Conservation (phyloP, 768 basidiomycete genomes). For the Macrolepiota fuliginosa region DNA sequence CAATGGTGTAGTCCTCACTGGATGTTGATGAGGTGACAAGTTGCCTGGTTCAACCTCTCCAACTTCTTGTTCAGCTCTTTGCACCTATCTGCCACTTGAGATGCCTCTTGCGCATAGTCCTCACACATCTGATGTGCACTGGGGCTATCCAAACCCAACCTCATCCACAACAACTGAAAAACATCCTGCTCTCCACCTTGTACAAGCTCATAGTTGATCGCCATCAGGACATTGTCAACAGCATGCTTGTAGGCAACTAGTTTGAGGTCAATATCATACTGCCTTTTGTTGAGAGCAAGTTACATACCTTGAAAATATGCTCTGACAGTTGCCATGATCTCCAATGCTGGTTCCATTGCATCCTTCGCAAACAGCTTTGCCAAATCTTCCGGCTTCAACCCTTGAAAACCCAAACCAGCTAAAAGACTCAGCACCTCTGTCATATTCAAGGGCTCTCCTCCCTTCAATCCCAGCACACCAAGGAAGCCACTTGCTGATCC, state of each 20-base stretch:
- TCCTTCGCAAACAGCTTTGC: conserved; percentile 50
- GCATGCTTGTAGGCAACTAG: conserved; percentile 57
- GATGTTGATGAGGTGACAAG: neutral
- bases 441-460: conserved; percentile 1
- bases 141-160: conserved; percentile 49
- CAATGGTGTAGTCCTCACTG: too few relatives aligned
- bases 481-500: too few relatives aligned
- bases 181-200: conserved; percentile 48
- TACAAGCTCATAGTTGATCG: conserved; percentile 55
- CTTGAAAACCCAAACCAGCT: conserved; percentile 35
- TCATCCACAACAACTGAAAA: conserved; percentile 40
- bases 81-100: conserved; percentile 39
- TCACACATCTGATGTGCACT: conserved; percentile 47
- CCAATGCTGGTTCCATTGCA: too few relatives aligned
- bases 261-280: neutral
- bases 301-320: conserved; percentile 71
- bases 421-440: conserved; percentile 36
- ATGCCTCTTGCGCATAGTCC: conserved; percentile 50
- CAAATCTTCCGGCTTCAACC: conserved; percentile 40
- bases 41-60: conserved; percentile 35
- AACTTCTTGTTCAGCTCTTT: conserved; percentile 49
- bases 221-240: conserved; percentile 51
- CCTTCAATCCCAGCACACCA: too few relatives aligned
- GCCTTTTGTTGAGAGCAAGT: neutral
- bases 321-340: conserved; percentile 69